Conservation (phyloP, 805 yeast species). For the Saccharomycopsis vini region DNA sequence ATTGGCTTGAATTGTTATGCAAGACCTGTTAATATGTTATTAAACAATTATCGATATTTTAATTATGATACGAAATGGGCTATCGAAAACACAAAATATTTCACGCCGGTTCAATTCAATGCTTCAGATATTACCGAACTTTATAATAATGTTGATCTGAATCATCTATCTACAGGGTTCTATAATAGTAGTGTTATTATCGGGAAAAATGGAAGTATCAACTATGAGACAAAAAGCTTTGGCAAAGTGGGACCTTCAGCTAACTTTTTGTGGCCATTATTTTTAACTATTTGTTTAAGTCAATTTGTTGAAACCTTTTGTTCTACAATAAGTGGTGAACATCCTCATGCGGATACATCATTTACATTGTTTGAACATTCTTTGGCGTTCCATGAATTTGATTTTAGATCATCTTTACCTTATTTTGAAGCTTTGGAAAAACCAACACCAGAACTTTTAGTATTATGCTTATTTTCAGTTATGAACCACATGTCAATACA, state of each 20-base stretch:
- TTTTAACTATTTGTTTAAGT: conserved; percentile 47
- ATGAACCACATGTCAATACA: conserved; percentile 56
- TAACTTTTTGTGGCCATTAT: conserved; percentile 48
- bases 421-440: no score
- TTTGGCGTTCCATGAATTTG: conserved; percentile 60
- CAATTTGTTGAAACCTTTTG: conserved; percentile 61
- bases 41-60: conserved; percentile 12
- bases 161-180: no score
- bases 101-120: conserved; percentile 11
- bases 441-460: conserved; percentile 46
- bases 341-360: conserved; percentile 56
- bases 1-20: conserved; percentile 26
- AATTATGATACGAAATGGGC: conserved; percentile 20
- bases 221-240: conserved; percentile 1
- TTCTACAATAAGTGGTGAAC: conserved; percentile 45
- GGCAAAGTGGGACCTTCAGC: conserved; percentile 38
- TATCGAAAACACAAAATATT: conserved; percentile 11
- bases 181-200: conserved; percentile 7
- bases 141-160: conserved; percentile 15
- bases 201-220: conserved; percentile 1
- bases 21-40: conserved; percentile 14
- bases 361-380: conserved; percentile 70
- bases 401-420: no score
- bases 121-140: conserved; percentile 24
- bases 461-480: conserved; percentile 47